Evolutionary conservation across 345 rosid genomes (phyloP), one percentile per base, ranked within the genome.

Genomic region (Citrus sinensis): DNA sequence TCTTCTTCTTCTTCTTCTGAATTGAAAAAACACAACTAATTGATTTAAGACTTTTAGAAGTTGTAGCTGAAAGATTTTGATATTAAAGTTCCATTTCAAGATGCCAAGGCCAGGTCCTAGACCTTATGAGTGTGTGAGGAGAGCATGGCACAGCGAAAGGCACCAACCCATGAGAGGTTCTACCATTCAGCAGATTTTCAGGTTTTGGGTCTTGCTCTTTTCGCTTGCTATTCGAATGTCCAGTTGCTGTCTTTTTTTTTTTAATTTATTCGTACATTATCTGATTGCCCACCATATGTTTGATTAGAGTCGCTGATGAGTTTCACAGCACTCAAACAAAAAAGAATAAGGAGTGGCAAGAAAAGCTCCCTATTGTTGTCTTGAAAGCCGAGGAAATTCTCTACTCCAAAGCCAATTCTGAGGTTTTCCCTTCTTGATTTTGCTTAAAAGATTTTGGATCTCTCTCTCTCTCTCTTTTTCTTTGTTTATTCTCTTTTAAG

Each of bases 91-190:
- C 8, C 4, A 40, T 19, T 74, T 78, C 80, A 83, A 88, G 91
- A 95, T 93, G 98, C 96, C 98, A 60, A 86, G 97, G 82, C 98
- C 98, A 4, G 97, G 98, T 37, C 98, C 97, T 4, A 91, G 97
- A 82, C 98, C 99, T 25, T 95, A 90, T 76, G 98, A 93, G 91
- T 95, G 99, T 78, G 97, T 94, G 35, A 88, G 89, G 82, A 87
- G 97, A 85, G 94, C 95, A 80, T 96, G 99, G 99, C 99, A 96
- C 86, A 96, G 98, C 73, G 99, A 94, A 39, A 89, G 97, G 69
- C 98, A 92, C 86, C 94, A 88, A 80, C 94, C 98, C 74, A 86
- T 91, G 79, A 80, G 98, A 80, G 99, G 97, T 77, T 91, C 97
- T 56, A 86, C 92, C 80, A 90, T 94, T 75, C 95, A 89, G 35